Conservation (phyloP, 2,329 filamentous ascomycete genomes). For the Ophiostoma sp. region DNA sequence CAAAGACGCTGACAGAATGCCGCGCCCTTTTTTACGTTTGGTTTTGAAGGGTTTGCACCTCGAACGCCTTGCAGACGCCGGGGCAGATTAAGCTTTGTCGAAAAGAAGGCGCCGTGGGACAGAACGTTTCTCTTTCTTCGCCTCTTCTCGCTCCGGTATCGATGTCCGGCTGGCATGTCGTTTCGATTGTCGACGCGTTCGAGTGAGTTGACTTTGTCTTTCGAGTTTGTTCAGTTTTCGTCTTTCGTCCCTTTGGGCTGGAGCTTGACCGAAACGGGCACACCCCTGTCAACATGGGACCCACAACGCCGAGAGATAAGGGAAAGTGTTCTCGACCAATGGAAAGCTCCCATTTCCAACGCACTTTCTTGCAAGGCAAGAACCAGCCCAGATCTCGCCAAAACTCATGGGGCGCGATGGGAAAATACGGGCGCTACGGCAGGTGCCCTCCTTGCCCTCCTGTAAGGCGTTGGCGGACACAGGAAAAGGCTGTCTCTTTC, state of each 20-base stretch:
- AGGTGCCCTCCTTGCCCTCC: background rate
- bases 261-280: background rate
- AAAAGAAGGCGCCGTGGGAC: background rate
- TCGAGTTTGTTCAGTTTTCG: background rate
- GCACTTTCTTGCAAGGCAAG: background rate
- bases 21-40: background rate
- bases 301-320: slow-evolving; percentile 32
- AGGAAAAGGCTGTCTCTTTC: background rate
- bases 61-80: background rate
- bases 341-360: slow-evolving; percentile 5
- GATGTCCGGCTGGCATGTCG: slow-evolving; percentile 3
- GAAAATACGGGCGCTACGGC: slow-evolving; percentile 11
- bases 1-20: background rate
- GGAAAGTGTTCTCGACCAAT: slow-evolving; percentile 24
- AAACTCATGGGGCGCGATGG: background rate
- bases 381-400: background rate
- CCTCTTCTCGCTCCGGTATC: background rate
- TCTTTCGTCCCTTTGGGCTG: background rate
- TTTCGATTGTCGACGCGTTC: slow-evolving; percentile 3
- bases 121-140: background rate
- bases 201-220: background rate
- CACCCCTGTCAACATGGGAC: slow-evolving; percentile 2
- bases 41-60: background rate
- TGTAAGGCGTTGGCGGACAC: background rate
- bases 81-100: background rate